Evolutionary conservation across 2,329 filamentous ascomycete genomes (phyloP), one percentile per base, ranked within the genome.

Genomic region (Orbilia quercus): DNA sequence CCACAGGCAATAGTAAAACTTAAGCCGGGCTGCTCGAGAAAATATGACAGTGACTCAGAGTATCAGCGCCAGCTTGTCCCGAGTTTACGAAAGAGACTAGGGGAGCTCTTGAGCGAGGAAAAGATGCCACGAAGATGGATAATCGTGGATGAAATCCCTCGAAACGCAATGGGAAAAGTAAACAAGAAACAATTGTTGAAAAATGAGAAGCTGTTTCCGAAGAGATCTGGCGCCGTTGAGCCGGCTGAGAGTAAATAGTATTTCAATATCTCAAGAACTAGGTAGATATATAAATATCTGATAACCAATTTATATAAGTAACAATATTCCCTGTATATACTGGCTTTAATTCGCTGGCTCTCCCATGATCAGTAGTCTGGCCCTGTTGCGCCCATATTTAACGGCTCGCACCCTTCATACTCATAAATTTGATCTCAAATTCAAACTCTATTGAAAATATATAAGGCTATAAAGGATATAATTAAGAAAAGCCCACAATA

Each of bases 151-250:
- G 82, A 87, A 44, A 94, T 99, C 76, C 91, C 91, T 7, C 84
- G 92, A 77, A 99, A 99, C 82, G 94, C 93, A 31, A 99, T 99
- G 95, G 95, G 95, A 34, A 99, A 99, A 84, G 72, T 74, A 16
- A 74, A 63, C 34, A 74, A 74, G 36, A 66, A 62, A 23, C 12
- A 50, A 12, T 18, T 74, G 25, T 40, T 63, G 23, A 42, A 18
- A 11, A 23, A 48, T 31, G n/a, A 44, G 22, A 28, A 20, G 1
- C 16, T 60, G 0, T 47, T 73, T 16, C 60, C 59, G 20, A 44
- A 54, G 7, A 7, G 7, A 12, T 31, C 25, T 5, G 28, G 16
- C n/a, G 23, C 9, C 9, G 45, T 20, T 2, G 14, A 14, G 9
- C 34, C 7, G 20, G n/a, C 14, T 7, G 28, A 31, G n/a, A n/a